A percentile compares a stretch with the other conserved stretches of the same genome.
phyloP scores from a whole-genome alignment of 2,329 filamentous ascomycete genomes.

The Xylaria polymorpha region DNA sequence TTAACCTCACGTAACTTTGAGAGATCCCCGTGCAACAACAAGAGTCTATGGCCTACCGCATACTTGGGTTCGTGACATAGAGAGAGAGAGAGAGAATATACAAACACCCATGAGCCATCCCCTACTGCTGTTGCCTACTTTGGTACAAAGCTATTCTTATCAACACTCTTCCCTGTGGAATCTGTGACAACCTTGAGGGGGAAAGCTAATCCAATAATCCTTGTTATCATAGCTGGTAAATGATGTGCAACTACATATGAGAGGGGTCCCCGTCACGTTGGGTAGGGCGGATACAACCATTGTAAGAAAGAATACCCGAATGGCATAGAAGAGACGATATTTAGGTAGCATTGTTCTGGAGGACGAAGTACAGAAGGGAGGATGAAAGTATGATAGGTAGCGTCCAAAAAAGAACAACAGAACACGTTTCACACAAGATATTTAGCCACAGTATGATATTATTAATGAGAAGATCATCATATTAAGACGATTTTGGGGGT shows the following conservation, averaged over 20 bases:
- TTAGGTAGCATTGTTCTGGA: background rate
- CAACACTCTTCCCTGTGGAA: conserved; percentile 36
- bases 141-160: conserved; percentile 37
- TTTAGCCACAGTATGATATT: no score
- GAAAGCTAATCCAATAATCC: conserved; percentile 32
- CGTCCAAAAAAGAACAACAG: background rate
- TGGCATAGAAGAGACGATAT: background rate
- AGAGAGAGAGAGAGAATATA: conserved; percentile 17
- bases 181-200: conserved; percentile 32
- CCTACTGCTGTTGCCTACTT: conserved; percentile 40
- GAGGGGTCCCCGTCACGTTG: conserved; percentile 37
- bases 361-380: background rate
- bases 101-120: conserved; percentile 42
- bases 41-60: no score
- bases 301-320: conserved; percentile 8
- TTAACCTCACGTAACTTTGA: no score
- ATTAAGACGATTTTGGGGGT: no score
- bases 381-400: background rate
- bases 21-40: no score
- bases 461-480: no score
- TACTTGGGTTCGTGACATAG: no score
- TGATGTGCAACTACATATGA: conserved; percentile 30
- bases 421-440: background rate
- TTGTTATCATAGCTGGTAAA: conserved; percentile 38
- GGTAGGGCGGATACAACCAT: conserved; percentile 12